Evolutionary conservation across 495 filamentous ascomycete species (phyloP).

Genomic region (Apiosordaria backusii): DNA sequence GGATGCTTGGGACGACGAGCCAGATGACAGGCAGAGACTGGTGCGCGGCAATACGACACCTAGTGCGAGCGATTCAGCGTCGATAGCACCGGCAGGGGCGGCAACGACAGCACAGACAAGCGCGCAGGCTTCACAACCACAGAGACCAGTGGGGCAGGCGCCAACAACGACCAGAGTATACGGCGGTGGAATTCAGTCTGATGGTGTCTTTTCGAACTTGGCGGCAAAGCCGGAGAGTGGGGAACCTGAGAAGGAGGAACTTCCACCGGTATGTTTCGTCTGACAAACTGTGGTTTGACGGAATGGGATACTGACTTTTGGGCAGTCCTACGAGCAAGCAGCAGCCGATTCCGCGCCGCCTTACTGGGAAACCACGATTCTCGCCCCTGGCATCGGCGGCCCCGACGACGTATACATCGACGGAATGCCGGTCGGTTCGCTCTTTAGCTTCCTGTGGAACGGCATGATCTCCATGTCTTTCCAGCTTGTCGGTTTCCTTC

Average conservation of each 20-base stretch:
- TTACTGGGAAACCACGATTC: constrained; percentile 98
- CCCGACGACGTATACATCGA: constrained; percentile 94
- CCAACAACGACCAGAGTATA: constrained; percentile 44
- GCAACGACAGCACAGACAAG: constrained; percentile 13
- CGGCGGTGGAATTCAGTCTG: constrained; percentile 66
- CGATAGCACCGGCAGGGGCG: constrained; percentile 7
- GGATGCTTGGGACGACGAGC: constrained; percentile 69
- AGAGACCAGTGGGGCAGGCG: constrained; percentile 4
- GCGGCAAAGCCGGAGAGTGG: constrained; percentile 85
- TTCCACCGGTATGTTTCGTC: constrained; percentile 73
- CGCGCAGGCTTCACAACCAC: constrained; percentile 25
- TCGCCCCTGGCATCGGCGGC: constrained; percentile 78
- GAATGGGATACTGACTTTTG: constrained; percentile 28
- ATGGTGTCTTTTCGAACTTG: constrained; percentile 96
- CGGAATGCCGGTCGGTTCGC: constrained; percentile 88
- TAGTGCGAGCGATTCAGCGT: constrained; percentile 17
- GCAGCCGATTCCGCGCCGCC: constrained; percentile 94
- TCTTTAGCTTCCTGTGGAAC: constrained; percentile 98
- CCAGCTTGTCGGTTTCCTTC: constrained; percentile 91
- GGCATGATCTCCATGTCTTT: constrained; percentile 99
- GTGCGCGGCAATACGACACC: constrained; percentile 66
- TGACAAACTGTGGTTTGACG: neutral
- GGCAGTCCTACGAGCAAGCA: constrained; percentile 94
- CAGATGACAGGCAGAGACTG: constrained; percentile 79
- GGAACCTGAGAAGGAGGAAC: constrained; percentile 77